Evolutionary conservation across 192 early-diverging fungal genomes (phyloP).

Genomic region (Kickxella alabastrina): DNA sequence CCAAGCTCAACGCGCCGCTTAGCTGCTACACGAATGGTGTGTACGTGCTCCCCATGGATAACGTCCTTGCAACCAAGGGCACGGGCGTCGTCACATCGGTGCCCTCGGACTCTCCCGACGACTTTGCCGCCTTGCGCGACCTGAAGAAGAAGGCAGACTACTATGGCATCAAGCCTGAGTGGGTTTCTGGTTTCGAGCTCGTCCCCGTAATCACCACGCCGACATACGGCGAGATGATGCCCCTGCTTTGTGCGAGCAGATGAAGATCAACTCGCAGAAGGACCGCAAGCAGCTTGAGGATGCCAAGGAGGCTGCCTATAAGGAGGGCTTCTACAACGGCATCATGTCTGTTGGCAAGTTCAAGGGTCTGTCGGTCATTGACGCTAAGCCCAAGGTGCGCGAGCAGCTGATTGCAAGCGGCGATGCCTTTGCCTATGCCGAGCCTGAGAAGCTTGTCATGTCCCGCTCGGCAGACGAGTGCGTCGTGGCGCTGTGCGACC

Average conservation of each 20-base stretch:
- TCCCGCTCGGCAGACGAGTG: slow-evolving; percentile 95
- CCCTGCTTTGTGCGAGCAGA: slow-evolving; percentile 75
- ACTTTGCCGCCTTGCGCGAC: slow-evolving; percentile 87
- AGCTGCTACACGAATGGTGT: slow-evolving; percentile 68
- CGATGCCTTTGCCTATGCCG: slow-evolving; percentile 84
- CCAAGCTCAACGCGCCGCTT: slow-evolving; percentile 87
- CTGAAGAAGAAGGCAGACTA: slow-evolving; percentile 91
- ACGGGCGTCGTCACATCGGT: slow-evolving; percentile 99
- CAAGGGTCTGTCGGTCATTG: slow-evolving; percentile 80
- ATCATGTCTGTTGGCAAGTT: slow-evolving; percentile 79
- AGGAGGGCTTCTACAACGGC: slow-evolving; percentile 97
- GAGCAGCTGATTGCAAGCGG: slow-evolving; percentile 66
- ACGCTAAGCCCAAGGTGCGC: slow-evolving; percentile 83
- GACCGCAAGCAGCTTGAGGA: slow-evolving; percentile 87
- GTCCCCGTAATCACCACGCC: slow-evolving; percentile 85
- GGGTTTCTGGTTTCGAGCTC: slow-evolving; percentile 81
- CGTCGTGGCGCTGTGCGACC: slow-evolving; percentile 90
- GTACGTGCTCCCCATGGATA: slow-evolving; percentile 97
- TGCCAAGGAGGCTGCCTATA: slow-evolving; percentile 94
- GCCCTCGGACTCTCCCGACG: slow-evolving; percentile 97
- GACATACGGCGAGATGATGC: slow-evolving; percentile 82
- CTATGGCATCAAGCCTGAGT: slow-evolving; percentile 84
- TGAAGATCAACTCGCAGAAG: slow-evolving; percentile 97
- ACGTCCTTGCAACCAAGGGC: slow-evolving; percentile 91
- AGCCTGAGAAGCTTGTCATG: slow-evolving; percentile 92